Evolutionary conservation across 1,139 yeast species (phyloP).

Genomic region (Saccharomyces hybrid): DNA sequence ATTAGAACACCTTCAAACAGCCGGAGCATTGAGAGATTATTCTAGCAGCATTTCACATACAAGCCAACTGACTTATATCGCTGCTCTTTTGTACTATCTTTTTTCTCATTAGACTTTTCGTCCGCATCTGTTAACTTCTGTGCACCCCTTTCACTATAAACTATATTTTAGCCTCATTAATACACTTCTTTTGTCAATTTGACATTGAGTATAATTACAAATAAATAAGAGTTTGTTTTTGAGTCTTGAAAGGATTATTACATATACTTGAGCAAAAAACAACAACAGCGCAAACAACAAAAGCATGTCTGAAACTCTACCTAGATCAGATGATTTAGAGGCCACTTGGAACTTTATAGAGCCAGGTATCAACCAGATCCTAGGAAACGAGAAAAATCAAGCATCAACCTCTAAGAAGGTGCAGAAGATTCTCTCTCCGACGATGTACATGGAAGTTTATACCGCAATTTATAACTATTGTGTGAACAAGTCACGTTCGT

Average conservation of each 20-base stretch:
- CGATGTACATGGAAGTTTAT: slow-evolving; percentile 63
- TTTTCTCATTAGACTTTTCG: not conserved
- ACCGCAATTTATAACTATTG: slow-evolving; percentile 94
- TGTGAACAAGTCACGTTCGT: slow-evolving; percentile 64
- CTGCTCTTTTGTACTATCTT: not conserved
- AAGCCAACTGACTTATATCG: not conserved
- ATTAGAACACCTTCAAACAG: not conserved
- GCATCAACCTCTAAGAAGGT: slow-evolving; percentile 28
- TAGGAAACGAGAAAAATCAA: slow-evolving; percentile 41
- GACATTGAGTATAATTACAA: not conserved
- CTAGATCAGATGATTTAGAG: slow-evolving; percentile 44
- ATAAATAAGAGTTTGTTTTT: not conserved
- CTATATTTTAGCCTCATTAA: not conserved
- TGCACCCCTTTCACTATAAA: not conserved
- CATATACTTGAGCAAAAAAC: not conserved
- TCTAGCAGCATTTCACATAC: not conserved
- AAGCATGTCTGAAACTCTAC: slow-evolving; percentile 31
- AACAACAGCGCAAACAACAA: not conserved
- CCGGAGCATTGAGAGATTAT: not conserved
- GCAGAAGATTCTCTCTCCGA: slow-evolving; percentile 58
- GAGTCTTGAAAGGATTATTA: not conserved
- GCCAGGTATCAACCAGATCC: slow-evolving; percentile 62
- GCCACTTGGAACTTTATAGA: slow-evolving; percentile 74
- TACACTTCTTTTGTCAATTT: not conserved
- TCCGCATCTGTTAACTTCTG: not conserved